Conservation (phyloP, 495 filamentous ascomycete species). For the Penicillium waksmanii region DNA sequence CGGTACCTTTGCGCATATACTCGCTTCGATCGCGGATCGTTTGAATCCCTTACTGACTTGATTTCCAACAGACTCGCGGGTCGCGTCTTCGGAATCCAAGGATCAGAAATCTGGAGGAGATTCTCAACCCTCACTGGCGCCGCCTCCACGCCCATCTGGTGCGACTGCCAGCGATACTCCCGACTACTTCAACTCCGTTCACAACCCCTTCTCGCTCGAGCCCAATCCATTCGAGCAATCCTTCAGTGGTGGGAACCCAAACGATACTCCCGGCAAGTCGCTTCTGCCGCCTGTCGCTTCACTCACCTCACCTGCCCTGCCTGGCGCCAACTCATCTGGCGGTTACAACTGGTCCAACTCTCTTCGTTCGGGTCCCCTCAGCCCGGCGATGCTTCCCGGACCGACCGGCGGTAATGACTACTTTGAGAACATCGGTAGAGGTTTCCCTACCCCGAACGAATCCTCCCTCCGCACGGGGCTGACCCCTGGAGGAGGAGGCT, state of each 20-base stretch:
- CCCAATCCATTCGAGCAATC: conserved; percentile 97
- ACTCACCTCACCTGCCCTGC: conserved; percentile 86
- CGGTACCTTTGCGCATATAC: conserved; percentile 29
- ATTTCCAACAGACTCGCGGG: conserved; percentile 44
- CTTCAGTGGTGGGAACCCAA: conserved; percentile 64
- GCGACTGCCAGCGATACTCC: conserved; percentile 60
- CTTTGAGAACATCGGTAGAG: conserved; percentile 78
- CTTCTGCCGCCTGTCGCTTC: conserved; percentile 89
- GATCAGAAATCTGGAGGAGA: conserved; percentile 47
- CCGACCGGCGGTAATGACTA: conserved; percentile 77
- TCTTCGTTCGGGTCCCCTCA: conserved; percentile 87
- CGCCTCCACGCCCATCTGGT: conserved; percentile 74
- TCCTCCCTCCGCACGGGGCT: conserved; percentile 89
- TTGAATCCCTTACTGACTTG: conserved; percentile 30
- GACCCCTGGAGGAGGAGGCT: conserved; percentile 93
- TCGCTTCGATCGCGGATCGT: conserved; percentile 2
- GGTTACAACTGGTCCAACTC: conserved; percentile 83
- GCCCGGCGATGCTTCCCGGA: conserved; percentile 95
- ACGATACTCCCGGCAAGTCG: conserved; percentile 85
- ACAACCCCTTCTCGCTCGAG: conserved; percentile 73
- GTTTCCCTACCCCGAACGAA: conserved; percentile 97
- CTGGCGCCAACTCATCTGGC: conserved; percentile 65
- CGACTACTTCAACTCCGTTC: conserved; percentile 75
- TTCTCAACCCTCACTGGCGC: conserved; percentile 63
- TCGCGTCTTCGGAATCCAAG: conserved; percentile 45